Percentiles rank a stretch among this genome's conserved stretches.
Conservation (phyloP, 164 flowering plant genomes). For the Euptelea pleiosperma region DNA sequence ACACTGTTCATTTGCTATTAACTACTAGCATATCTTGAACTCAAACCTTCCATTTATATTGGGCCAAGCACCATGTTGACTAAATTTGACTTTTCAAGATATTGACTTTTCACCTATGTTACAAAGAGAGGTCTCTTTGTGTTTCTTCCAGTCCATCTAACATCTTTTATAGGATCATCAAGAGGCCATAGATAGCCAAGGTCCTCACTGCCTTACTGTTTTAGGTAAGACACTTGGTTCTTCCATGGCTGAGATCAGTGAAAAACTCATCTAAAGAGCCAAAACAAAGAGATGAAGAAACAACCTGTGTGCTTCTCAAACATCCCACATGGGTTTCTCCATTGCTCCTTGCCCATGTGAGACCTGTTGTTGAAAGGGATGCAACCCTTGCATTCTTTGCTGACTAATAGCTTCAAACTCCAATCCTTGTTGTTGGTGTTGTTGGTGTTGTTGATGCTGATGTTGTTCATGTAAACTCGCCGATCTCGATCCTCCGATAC, state of each 20-base stretch:
- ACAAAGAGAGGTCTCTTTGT: too few relatives aligned
- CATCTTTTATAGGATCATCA: too few relatives aligned
- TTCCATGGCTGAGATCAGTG: neutral
- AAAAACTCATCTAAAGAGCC: neutral
- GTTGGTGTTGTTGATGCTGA: constrained; percentile 20
- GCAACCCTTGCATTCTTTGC: constrained; percentile 36
- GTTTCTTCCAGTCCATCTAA: too few relatives aligned
- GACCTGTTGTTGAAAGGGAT: constrained; percentile 33
- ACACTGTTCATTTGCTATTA: too few relatives aligned
- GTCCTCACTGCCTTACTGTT: too few relatives aligned
- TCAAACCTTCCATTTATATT: too few relatives aligned
- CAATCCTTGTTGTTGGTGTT: constrained; percentile 24
- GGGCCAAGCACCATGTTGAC: too few relatives aligned
- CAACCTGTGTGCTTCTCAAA: constrained; percentile 13
- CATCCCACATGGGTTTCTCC: constrained; percentile 49
- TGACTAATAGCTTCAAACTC: constrained; percentile 37
- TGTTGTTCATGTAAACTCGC: constrained; percentile 27
- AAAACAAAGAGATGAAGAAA: neutral
- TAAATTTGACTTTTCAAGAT: too few relatives aligned
- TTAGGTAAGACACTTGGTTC: too few relatives aligned
- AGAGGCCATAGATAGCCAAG: too few relatives aligned
- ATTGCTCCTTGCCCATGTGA: constrained; percentile 38
- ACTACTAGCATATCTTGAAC: too few relatives aligned
- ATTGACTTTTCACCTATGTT: too few relatives aligned
- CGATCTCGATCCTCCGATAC: constrained; percentile 32